Evolutionary conservation across 352 stramenopile genomes (phyloP), one percentile per base, ranked within the genome.

Genomic region (Globisporangium uncinulatum): DNA sequence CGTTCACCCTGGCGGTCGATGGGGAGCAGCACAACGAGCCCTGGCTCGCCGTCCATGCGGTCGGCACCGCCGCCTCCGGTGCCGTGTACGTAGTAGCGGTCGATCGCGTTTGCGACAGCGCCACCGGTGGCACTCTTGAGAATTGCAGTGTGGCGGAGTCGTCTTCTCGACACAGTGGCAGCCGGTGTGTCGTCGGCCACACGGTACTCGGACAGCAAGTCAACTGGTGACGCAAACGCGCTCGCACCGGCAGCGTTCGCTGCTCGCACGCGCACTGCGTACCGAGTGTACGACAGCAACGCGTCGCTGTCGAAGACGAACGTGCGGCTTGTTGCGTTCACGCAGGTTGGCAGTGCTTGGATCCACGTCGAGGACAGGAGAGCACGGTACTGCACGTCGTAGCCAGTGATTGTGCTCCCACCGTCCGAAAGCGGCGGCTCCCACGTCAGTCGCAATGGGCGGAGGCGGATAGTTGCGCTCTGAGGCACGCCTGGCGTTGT

Each of bases 11-110:
- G 59, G 15, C 77, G 71, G 2, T 67, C 73, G 31, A 89, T 60
- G 4, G 77, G 75, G 11, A 92, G 86, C 5, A 95, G 44, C 7
- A 93, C 52, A 0, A 88, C 74, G 6, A 69, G 61, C 10, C 83
- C 85, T 7, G 67, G 55, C 4, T 87, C 57, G 4, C 85, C 85
- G 31, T 77, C 61, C 11, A 62, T 31, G 11, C 67, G 66, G 32
- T 56, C 36, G 1, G 55, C 19, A 8, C 83, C 85, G 7, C 83
- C 83, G 48, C 61, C 63, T 2, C 67, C 79, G 19, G 80, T 74
- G 20, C 79, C 63, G 19, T 83, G 66, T 46, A 89, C 53, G 59
- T 92, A 95, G 62, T 86, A 77, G 17, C 58, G 68, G 36, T 92
- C 83, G 11, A 61, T 51, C 2, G 39, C 46, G 51, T 90, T 89